Percentiles rank a stretch among this genome's conserved stretches.
These are phyloP conservation scores for Gaultheria prostrata DNA, from an alignment of 148 eudicot genomes.

Conservation along the genomic window DNA sequence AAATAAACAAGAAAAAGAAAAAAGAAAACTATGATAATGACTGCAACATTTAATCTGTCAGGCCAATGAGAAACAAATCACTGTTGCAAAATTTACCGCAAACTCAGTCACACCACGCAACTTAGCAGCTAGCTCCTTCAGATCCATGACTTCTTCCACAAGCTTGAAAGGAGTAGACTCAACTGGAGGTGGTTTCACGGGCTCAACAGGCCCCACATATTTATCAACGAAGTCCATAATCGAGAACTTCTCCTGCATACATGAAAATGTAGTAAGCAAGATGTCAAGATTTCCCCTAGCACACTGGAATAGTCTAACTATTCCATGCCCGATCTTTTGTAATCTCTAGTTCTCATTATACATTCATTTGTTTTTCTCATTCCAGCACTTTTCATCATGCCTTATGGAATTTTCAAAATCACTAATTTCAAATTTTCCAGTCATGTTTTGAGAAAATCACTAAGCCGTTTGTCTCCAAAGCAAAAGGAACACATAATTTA, in stretches of 20 bases:
- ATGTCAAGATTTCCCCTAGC: background rate
- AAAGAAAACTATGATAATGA: background rate
- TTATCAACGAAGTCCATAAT: slow-evolving; percentile 65
- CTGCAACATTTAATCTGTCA: background rate
- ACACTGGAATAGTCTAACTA: background rate
- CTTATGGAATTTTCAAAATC: background rate
- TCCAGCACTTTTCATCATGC: background rate
- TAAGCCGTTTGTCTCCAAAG: background rate
- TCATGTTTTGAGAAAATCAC: background rate
- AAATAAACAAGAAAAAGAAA: background rate
- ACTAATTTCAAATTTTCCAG: background rate
- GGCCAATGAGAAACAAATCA: background rate
- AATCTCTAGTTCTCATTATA: too few relatives aligned
- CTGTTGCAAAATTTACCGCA: slow-evolving; percentile 51
- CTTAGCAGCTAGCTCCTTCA: slow-evolving; percentile 77
- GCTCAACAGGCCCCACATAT: slow-evolving; percentile 39
- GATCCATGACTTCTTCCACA: slow-evolving; percentile 70
- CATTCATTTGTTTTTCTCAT: background rate
- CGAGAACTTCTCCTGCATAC: slow-evolving; percentile 58
- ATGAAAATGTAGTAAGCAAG: background rate
- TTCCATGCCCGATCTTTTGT: too few relatives aligned
- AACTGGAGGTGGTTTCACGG: slow-evolving; percentile 54
- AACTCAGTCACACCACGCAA: slow-evolving; percentile 65
- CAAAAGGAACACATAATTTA: background rate
- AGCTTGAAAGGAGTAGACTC: slow-evolving; percentile 71